A percentile compares a stretch with the other conserved stretches of the same genome.
These are phyloP conservation scores for Macaranga tanarius DNA, from an alignment of 441 rosid genomes.

Conservation along the genomic window DNA sequence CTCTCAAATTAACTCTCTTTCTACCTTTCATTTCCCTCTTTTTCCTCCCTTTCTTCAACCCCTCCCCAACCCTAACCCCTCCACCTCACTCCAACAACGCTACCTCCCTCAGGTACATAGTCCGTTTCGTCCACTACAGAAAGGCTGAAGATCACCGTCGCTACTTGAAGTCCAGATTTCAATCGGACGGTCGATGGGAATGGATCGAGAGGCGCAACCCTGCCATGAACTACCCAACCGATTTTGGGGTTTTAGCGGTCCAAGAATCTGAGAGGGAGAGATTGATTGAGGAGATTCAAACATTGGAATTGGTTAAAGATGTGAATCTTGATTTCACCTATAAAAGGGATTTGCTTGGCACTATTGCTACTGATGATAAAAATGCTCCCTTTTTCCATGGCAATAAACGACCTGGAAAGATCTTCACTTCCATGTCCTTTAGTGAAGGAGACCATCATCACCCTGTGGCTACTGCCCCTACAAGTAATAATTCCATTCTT, in stretches of 20 bases:
- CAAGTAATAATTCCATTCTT: conserved; percentile 61
- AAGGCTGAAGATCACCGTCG: conserved; percentile 51
- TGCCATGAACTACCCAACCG: conserved; percentile 76
- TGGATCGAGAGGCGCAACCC: conserved; percentile 87
- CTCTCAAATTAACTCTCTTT: conserved; percentile 39
- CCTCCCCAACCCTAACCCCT: conserved; percentile 33
- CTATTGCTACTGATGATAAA: conserved; percentile 23
- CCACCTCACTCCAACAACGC: not conserved
- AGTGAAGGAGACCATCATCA: conserved; percentile 36
- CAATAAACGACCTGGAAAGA: conserved; percentile 85
- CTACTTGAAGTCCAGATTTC: conserved; percentile 55
- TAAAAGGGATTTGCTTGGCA: conserved; percentile 62
- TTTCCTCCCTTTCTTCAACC: conserved; percentile 40
- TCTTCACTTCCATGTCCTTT: conserved; percentile 86
- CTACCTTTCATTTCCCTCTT: conserved; percentile 38
- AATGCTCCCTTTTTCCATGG: conserved; percentile 55
- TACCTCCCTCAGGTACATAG: conserved; percentile 48
- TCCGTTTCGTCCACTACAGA: conserved; percentile 72
- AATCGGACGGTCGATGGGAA: conserved; percentile 68
- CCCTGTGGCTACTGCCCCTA: conserved; percentile 23
- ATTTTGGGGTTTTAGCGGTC: conserved; percentile 71
- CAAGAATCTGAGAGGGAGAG: conserved; percentile 45
- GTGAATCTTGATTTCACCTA: conserved; percentile 70
- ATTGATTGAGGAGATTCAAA: conserved; percentile 57
- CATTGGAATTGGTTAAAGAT: conserved; percentile 68